Percentiles rank a stretch among this genome's conserved stretches.
phyloP scores from a whole-genome alignment of 139 green algal genomes.

The Mesostigma viride region DNA sequence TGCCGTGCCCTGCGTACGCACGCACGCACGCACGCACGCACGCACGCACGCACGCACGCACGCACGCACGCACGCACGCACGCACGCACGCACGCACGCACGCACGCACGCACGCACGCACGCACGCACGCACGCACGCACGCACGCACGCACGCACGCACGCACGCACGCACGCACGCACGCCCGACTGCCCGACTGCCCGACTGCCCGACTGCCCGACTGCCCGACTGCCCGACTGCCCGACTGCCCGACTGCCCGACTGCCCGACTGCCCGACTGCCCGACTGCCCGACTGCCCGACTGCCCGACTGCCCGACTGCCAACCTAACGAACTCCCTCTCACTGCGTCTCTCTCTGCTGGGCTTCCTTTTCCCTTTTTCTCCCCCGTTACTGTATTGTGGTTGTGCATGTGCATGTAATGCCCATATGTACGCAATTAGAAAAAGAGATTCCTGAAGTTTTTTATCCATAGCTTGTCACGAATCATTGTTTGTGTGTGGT shows the following conservation, averaged over 20 bases:
- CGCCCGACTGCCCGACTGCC: background rate
- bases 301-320: background rate
- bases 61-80: slow-evolving; percentile 2
- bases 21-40: slow-evolving; percentile 4
- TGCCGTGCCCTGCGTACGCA: background rate
- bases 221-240: background rate
- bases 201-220: background rate
- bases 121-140: background rate
- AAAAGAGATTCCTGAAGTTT: no score
- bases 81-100: slow-evolving; percentile 1
- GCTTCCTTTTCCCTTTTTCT: no score
- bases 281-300: no score
- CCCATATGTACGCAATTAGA: no score
- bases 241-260: background rate
- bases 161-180: background rate
- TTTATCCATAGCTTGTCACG: no score
- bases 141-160: slow-evolving; percentile 2
- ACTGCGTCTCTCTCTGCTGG: no score
- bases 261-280: no score
- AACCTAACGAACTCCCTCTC: no score
- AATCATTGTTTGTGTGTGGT: no score
- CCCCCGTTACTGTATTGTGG: no score
- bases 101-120: slow-evolving; percentile 1
- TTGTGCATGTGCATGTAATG: no score
- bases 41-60: slow-evolving; percentile 1